Conservation (phyloP, 2,329 filamentous ascomycete genomes). For the Elsinoe perseae region DNA sequence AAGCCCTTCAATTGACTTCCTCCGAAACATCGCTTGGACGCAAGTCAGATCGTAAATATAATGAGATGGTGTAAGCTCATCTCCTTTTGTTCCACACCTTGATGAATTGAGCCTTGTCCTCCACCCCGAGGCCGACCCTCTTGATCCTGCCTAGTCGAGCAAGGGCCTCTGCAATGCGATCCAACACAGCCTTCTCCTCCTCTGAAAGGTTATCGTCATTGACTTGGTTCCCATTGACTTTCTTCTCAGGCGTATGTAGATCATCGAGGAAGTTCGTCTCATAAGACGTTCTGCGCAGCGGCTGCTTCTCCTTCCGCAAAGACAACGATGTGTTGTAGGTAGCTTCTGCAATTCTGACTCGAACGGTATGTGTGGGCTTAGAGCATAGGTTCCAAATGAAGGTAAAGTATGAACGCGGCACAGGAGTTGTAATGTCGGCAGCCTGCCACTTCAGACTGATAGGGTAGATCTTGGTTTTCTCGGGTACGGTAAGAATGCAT, state of each 20-base stretch:
- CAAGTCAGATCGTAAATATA: conserved; percentile 5
- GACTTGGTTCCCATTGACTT: conserved; percentile 23
- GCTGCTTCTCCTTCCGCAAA: conserved; percentile 24
- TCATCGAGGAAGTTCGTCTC: conserved; percentile 42
- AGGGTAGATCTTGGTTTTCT: conserved; percentile 73
- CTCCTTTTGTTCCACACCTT: conserved; percentile 50
- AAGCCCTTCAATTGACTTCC: neutral
- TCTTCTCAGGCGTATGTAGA: conserved; percentile 29
- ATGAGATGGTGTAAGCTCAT: conserved; percentile 1
- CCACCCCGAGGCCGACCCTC: conserved; percentile 73
- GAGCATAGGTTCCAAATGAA: conserved; percentile 86
- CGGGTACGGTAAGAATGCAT: conserved; percentile 59
- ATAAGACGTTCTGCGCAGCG: conserved; percentile 28
- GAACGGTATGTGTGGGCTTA: conserved; percentile 78
- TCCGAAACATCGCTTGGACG: conserved; percentile 9
- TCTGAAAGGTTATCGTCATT: conserved; percentile 28
- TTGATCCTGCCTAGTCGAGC: conserved; percentile 84
- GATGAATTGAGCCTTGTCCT: conserved; percentile 77
- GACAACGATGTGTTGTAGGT: conserved; percentile 40
- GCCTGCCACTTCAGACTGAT: conserved; percentile 85
- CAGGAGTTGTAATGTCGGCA: conserved; percentile 79
- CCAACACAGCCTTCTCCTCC: conserved; percentile 64
- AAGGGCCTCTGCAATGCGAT: conserved; percentile 74
- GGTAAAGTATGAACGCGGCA: conserved; percentile 62
- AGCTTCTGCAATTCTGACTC: conserved; percentile 78